phyloP scores from a whole-genome alignment of 2,329 filamentous ascomycete genomes.

The Exserohilum turcica region DNA sequence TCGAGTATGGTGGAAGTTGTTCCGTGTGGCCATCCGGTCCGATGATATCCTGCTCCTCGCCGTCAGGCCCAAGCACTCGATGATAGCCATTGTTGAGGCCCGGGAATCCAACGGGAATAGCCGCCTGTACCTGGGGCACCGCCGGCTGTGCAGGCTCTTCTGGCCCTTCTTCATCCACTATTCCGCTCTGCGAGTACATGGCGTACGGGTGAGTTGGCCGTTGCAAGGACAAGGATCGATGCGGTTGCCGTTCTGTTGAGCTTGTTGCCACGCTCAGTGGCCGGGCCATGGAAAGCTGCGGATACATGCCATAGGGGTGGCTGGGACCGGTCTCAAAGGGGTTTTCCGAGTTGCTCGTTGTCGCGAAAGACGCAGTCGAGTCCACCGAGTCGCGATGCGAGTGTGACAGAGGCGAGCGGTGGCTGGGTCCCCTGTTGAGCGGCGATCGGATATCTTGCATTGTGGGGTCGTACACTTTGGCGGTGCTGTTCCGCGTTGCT shows the following conservation, averaged over 20 bases:
- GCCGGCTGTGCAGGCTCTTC: slow-evolving; percentile 29
- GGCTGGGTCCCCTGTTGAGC: slow-evolving; percentile 30
- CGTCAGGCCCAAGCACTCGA: slow-evolving; percentile 74
- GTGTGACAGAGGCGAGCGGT: slow-evolving; percentile 33
- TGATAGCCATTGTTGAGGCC: slow-evolving; percentile 70
- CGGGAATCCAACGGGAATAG: slow-evolving; percentile 75
- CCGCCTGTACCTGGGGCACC: slow-evolving; percentile 47
- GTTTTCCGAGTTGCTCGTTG: slow-evolving; percentile 57
- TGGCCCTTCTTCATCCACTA: slow-evolving; percentile 50
- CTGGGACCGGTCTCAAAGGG: slow-evolving; percentile 78
- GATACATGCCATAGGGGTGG: slow-evolving; percentile 84
- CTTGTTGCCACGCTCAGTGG: slow-evolving; percentile 72
- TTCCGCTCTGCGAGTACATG: slow-evolving; percentile 83
- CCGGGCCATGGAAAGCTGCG: slow-evolving; percentile 64
- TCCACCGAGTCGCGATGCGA: slow-evolving; percentile 44
- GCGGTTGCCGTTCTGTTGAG: slow-evolving; percentile 66
- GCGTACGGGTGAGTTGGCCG: slow-evolving; percentile 83
- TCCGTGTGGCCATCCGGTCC: slow-evolving; percentile 88
- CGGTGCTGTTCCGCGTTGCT: slow-evolving; percentile 46
- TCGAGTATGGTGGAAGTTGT: slow-evolving; percentile 87
- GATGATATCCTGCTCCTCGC: slow-evolving; percentile 86
- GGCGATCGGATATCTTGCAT: slow-evolving; percentile 30
- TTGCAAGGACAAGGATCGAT: slow-evolving; percentile 63
- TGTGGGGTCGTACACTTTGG: slow-evolving; percentile 37
- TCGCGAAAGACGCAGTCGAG: slow-evolving; percentile 50